Conservation (phyloP, 2,329 filamentous ascomycete species). For the Dothideomycetes sp. region DNA sequence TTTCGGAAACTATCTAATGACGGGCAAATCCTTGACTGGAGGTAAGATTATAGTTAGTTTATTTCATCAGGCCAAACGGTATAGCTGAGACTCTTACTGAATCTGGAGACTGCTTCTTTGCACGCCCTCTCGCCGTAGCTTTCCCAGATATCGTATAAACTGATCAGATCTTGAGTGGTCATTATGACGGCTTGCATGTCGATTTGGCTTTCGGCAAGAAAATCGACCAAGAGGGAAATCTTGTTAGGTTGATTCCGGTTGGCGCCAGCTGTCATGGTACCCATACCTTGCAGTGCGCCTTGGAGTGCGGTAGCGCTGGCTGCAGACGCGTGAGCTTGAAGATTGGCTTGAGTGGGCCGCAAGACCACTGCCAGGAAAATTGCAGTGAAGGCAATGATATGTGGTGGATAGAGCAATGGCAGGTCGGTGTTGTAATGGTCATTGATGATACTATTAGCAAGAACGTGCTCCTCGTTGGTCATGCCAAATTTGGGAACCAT, state of each 20-base stretch:
- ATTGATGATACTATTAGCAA: slow-evolving; percentile 79
- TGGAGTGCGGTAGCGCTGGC: slow-evolving; percentile 15
- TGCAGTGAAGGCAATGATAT: slow-evolving; percentile 77
- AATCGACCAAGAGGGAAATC: slow-evolving; percentile 51
- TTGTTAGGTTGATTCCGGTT: slow-evolving; percentile 11
- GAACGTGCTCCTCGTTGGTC: slow-evolving; percentile 64
- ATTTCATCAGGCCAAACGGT: too few relatives aligned
- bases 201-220: slow-evolving; percentile 77
- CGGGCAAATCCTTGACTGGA: too few relatives aligned
- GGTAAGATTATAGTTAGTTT: too few relatives aligned
- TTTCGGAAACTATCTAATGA: too few relatives aligned
- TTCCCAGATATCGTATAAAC: slow-evolving; percentile 72
- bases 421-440: slow-evolving; percentile 89
- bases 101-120: slow-evolving; percentile 54
- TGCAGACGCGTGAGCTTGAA: slow-evolving; percentile 33
- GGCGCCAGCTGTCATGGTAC: slow-evolving; percentile 20
- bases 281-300: slow-evolving; percentile 21
- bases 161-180: slow-evolving; percentile 84
- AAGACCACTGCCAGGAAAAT: slow-evolving; percentile 78
- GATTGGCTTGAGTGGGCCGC: slow-evolving; percentile 50
- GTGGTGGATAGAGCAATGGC: slow-evolving; percentile 77
- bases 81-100: too few relatives aligned
- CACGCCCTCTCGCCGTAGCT: slow-evolving; percentile 55
- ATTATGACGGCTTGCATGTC: slow-evolving; percentile 80
- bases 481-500: slow-evolving; percentile 62